Evolutionary conservation across 805 yeast species (phyloP).

Genomic region (Suhomyces xylopsoci): DNA sequence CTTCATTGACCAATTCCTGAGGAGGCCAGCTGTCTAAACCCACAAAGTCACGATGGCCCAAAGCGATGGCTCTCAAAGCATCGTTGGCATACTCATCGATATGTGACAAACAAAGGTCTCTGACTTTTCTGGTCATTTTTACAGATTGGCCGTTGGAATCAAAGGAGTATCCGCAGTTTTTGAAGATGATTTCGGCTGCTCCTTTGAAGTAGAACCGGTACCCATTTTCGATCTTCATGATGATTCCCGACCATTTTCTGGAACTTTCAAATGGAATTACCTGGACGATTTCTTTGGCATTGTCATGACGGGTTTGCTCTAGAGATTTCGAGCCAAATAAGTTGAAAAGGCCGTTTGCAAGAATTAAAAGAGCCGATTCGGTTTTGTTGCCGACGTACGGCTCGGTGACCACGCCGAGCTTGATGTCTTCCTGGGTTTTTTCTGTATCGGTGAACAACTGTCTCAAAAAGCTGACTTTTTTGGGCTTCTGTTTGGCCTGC

Average conservation of each 20-base stretch:
- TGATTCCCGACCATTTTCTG: slow-evolving; percentile 88
- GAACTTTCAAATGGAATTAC: slow-evolving; percentile 88
- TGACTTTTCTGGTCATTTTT: slow-evolving; percentile 27
- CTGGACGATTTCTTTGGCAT: slow-evolving; percentile 48
- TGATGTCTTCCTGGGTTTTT: slow-evolving; percentile 4
- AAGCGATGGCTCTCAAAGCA: slow-evolving; percentile 86
- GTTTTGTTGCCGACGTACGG: slow-evolving; percentile 90
- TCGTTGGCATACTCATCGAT: slow-evolving; percentile 60
- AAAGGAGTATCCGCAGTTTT: slow-evolving; percentile 47
- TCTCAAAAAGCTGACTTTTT: slow-evolving; percentile 24
- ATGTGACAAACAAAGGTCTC: slow-evolving; percentile 30
- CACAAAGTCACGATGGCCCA: slow-evolving; percentile 73
- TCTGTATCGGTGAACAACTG: slow-evolving; percentile 18
- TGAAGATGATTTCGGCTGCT: slow-evolving; percentile 85
- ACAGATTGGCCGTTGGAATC: slow-evolving; percentile 26
- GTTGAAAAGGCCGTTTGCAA: slow-evolving; percentile 59
- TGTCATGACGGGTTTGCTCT: slow-evolving; percentile 33
- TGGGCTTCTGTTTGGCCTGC: slow-evolving; percentile 26
- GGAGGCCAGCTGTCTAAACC: slow-evolving; percentile 66
- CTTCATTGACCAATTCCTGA: slow-evolving; percentile 30
- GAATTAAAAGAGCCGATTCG: slow-evolving; percentile 77
- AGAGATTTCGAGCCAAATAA: slow-evolving; percentile 43
- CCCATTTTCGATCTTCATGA: slow-evolving; percentile 47
- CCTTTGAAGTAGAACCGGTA: slow-evolving; percentile 79
- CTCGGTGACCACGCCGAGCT: slow-evolving; percentile 37